Percentiles rank a stretch among this genome's conserved stretches.
Evolutionary conservation across 2,329 filamentous ascomycete genomes (phyloP).

Genomic region (Fusarium algeriense): DNA sequence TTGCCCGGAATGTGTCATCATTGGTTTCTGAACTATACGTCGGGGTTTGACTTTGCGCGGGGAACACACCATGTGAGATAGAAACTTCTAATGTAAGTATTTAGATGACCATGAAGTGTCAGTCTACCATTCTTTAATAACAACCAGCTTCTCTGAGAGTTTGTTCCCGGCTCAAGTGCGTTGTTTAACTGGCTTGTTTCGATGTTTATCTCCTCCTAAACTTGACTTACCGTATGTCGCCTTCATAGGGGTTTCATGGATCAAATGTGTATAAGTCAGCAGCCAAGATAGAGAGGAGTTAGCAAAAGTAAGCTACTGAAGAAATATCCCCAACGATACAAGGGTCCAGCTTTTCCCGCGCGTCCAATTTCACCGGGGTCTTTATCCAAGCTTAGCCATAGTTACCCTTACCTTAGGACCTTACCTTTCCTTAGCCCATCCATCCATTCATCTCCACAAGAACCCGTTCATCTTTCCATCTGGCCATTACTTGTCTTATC

Average conservation of each 20-base stretch:
- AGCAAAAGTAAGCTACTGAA: constrained; percentile 12
- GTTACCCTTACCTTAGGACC: background rate
- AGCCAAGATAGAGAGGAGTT: constrained; percentile 14
- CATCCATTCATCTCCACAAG: constrained; percentile 41
- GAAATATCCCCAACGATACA: constrained; percentile 43
- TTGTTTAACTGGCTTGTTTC: background rate
- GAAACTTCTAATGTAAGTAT: background rate
- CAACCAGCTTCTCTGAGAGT: background rate
- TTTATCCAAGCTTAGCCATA: constrained; percentile 32
- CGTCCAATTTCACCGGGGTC: constrained; percentile 40
- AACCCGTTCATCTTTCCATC: constrained; percentile 36
- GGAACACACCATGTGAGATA: background rate
- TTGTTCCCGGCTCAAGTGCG: background rate
- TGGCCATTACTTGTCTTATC: constrained; percentile 24
- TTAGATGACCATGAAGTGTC: background rate
- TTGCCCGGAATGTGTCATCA: constrained; percentile 24
- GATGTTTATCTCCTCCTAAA: background rate
- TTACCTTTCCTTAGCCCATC: constrained; percentile 1
- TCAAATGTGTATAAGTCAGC: background rate
- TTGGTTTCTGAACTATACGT: constrained; percentile 2
- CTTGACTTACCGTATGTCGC: background rate
- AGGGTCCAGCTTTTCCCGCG: constrained; percentile 44
- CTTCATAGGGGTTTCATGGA: background rate
- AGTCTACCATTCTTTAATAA: background rate
- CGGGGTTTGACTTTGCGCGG: background rate